phyloP scores from a whole-genome alignment of 2,329 filamentous ascomycete genomes.

The Aspergillus pseudoterreus region DNA sequence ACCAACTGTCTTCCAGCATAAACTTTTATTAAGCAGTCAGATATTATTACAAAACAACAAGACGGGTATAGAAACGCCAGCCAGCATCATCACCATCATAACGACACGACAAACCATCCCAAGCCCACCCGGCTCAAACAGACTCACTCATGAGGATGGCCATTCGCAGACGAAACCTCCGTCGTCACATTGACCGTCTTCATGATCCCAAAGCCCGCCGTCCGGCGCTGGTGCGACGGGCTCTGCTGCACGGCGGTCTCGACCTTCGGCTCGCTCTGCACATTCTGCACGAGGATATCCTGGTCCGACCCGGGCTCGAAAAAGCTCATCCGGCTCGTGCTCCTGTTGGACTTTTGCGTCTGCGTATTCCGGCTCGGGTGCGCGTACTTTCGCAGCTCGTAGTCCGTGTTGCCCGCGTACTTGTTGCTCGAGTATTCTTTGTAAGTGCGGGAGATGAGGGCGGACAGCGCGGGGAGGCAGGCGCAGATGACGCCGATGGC shows the following conservation, averaged over 20 bases:
- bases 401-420: constrained; percentile 10
- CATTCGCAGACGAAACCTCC: constrained; percentile 6
- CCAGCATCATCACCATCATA: no score
- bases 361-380: constrained; percentile 9
- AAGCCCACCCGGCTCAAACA: no score
- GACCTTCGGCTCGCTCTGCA: constrained; percentile 23
- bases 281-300: constrained; percentile 23
- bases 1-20: no score
- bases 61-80: no score
- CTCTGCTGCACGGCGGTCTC: constrained; percentile 24
- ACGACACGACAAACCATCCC: no score
- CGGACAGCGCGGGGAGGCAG: constrained; percentile 37
- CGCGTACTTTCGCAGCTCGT: constrained; percentile 19
- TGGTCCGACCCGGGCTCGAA: constrained; percentile 20
- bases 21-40: no score
- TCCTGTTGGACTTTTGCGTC: constrained; percentile 5
- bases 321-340: constrained; percentile 14
- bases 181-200: constrained; percentile 27
- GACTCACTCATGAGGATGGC: no score
- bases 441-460: constrained; percentile 31
- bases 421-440: constrained; percentile 25
- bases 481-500: constrained; percentile 41
- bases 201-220: constrained; percentile 14
- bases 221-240: not conserved
- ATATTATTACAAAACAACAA: no score